Evolutionary conservation across 345 rosid genomes (phyloP), one percentile per base, ranked within the genome.

Genomic region (Heritiera littoralis): DNA sequence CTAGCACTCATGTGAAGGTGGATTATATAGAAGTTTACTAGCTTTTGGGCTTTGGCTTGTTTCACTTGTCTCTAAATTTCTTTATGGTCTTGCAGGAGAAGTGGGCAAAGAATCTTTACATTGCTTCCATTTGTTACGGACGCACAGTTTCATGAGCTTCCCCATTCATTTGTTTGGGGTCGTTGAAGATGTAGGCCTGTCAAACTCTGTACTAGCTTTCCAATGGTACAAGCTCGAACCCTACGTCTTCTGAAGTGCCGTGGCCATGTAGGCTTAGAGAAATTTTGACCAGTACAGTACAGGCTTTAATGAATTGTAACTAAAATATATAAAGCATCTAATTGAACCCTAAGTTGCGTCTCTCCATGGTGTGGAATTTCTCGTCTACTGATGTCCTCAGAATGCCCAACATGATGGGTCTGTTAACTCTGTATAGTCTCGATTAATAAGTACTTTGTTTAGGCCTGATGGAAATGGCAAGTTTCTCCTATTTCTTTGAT

Each of bases 1-100:
- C 98, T 13, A 91, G 97, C 56, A 82, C 91, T 3, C 98, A 93
- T 84, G 98, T 94, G 80, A 97, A 94, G 99, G 99, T 97, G 30
- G 48, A 66, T 78, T 43, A 15, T 78, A 3, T 63, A 10, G 2
- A 55, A 65, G 67, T 58, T 23, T 3, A 9, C 9, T 38, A 1
- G 45, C 28, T 58, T 73, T 38, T 35, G 6, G 6, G 20, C 56
- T 76, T 58, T 35, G 38, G 2, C 38, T 28, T 60, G 40, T 70
- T 70, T 68, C 11, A 66, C 2, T 40, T 1, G 38, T 15, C 6
- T 70, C 71, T 79, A 65, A 69, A 2, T 65, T 15, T 63, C 8
- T 70, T 68, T 40, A 66, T 56, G 45, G 56, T 72, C 67, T 65
- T 89, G 85, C 97, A 95, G 98, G 99, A 91, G 40, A 95, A 93